phyloP scores from a whole-genome alignment of 352 stramenopile genomes.

The Phytophthora melonis region DNA sequence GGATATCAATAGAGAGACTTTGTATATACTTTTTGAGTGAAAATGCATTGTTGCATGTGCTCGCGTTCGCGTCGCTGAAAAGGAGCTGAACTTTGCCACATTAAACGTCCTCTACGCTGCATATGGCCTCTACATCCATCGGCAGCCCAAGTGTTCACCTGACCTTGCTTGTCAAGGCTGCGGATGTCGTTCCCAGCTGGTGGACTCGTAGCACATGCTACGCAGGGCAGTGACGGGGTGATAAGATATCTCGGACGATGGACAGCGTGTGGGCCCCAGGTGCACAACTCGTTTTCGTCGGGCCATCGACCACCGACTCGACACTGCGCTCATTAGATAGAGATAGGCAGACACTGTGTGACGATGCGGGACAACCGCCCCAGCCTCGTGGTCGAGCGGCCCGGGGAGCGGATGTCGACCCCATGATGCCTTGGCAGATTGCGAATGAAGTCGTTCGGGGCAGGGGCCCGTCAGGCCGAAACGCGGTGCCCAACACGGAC shows the following conservation, averaged over 20 bases:
- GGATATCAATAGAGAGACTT: neutral
- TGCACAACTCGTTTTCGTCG: neutral
- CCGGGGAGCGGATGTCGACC: constrained; percentile 20
- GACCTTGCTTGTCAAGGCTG: constrained; percentile 2
- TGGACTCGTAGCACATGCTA: constrained; percentile 28
- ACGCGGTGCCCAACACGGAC: constrained; percentile 31
- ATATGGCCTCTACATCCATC: constrained; percentile 12
- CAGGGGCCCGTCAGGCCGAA: neutral
- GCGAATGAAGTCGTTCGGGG: constrained; percentile 28
- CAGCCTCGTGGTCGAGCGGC: constrained; percentile 32
- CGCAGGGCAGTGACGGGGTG: constrained; percentile 31
- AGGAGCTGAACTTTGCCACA: constrained; percentile 12
- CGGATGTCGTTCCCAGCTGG: constrained; percentile 15
- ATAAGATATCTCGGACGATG: constrained; percentile 40
- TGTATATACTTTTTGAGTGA: too few relatives aligned
- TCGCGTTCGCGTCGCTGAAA: constrained; percentile 8
- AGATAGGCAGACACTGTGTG: neutral
- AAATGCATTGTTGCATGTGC: neutral
- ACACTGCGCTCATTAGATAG: neutral
- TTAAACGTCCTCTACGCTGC: constrained; percentile 26
- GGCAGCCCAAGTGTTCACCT: neutral
- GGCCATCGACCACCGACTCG: neutral
- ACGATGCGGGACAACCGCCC: constrained; percentile 27
- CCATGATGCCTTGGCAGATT: constrained; percentile 36
- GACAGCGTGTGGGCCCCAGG: constrained; percentile 22